These are phyloP conservation scores for Fonsecaea monophora DNA, from an alignment of 2,329 filamentous ascomycete species.

Conservation along the genomic window DNA sequence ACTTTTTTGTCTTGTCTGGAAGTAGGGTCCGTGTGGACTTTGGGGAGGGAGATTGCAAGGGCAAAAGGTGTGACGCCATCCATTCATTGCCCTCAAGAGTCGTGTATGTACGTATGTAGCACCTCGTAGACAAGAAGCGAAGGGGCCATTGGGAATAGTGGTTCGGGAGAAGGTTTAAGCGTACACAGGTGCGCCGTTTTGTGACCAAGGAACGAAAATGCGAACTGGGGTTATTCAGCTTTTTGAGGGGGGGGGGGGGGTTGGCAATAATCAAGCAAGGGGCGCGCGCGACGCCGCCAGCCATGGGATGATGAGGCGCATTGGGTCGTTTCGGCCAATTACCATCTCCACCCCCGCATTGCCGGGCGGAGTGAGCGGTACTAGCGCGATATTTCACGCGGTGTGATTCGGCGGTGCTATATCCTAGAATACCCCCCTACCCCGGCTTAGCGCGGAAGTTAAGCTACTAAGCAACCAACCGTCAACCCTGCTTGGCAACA, in stretches of 20 bases:
- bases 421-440: not conserved
- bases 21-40: not conserved
- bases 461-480: conserved; percentile 12
- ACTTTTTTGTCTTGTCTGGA: not conserved
- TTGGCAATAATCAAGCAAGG: not conserved
- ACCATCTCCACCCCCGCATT: conserved; percentile 24
- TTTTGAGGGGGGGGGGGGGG: not conserved
- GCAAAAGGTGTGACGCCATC: not conserved
- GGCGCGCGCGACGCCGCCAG: not conserved
- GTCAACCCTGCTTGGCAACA: conserved; percentile 8
- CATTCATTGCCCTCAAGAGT: conserved; percentile 3
- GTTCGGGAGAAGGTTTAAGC: conserved; percentile 31
- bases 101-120: not conserved
- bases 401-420: conserved; percentile 1
- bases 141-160: not conserved
- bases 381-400: not conserved
- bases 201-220: not conserved
- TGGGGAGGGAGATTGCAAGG: not conserved
- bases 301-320: conserved; percentile 2
- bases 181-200: conserved; percentile 5
- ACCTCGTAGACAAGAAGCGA: not conserved
- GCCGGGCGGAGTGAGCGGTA: not conserved
- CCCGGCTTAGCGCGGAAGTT: not conserved
- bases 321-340: conserved; percentile 4
- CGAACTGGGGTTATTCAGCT: not conserved